A percentile compares a stretch with the other conserved stretches of the same genome.
Evolutionary conservation across 306 rosid species (phyloP).

Genomic region (Quercus berberidifolia): DNA sequence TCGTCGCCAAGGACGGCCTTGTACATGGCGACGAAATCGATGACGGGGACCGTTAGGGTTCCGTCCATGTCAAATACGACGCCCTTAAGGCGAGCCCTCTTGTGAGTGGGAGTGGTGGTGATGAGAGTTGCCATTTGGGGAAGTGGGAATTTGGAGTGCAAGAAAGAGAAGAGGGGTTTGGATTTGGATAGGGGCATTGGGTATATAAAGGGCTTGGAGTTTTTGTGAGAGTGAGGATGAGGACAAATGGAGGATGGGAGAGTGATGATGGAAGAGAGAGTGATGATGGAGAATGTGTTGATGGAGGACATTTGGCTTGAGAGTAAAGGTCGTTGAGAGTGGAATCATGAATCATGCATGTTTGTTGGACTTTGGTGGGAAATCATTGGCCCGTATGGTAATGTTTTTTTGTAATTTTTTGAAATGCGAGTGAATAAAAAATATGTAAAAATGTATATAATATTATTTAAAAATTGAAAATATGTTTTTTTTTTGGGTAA

Average conservation of each 20-base stretch:
- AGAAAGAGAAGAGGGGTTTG: conserved; percentile 18
- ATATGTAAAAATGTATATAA: too few species aligned
- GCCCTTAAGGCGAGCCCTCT: conserved; percentile 66
- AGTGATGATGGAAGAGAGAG: background rate
- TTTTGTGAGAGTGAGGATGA: background rate
- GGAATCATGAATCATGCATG: background rate
- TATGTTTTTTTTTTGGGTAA: too few species aligned
- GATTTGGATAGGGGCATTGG: background rate
- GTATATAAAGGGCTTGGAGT: conserved; percentile 3
- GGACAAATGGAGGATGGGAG: background rate
- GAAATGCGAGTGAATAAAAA: too few species aligned
- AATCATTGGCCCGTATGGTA: too few species aligned
- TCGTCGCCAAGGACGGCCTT: conserved; percentile 75
- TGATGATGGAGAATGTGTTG: background rate
- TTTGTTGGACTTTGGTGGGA: background rate
- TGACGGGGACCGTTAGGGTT: conserved; percentile 83
- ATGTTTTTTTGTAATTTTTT: too few species aligned
- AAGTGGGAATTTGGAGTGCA: conserved; percentile 11
- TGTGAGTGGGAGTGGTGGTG: background rate
- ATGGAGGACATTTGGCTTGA: background rate
- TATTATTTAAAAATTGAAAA: too few species aligned
- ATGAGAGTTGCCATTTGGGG: conserved; percentile 38
- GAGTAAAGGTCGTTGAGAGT: background rate
- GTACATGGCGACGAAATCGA: conserved; percentile 85
- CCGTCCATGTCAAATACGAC: conserved; percentile 99